These are phyloP conservation scores for Hyphodiscus hymeniophilus DNA, from an alignment of 495 filamentous ascomycete species.

Conservation along the genomic window DNA sequence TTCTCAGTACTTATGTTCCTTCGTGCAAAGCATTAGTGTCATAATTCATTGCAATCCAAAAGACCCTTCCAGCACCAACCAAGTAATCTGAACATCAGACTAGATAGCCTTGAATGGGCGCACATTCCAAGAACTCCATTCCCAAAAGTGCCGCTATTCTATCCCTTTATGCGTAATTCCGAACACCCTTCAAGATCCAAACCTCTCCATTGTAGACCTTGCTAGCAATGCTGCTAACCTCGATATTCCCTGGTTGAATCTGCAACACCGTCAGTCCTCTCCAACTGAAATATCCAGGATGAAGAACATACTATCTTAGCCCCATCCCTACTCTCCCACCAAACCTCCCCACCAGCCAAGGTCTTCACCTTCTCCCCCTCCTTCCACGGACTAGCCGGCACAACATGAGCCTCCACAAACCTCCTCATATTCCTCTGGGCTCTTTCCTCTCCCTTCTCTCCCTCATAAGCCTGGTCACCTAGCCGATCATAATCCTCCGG, in stretches of 20 bases:
- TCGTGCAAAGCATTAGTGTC: too few species aligned
- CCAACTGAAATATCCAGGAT: neutral
- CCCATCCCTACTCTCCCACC: conserved; percentile 74
- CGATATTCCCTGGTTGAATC: conserved; percentile 73
- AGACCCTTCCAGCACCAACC: neutral
- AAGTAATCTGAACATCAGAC: too few species aligned
- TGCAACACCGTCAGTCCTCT: conserved; percentile 25
- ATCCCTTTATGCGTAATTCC: conserved; percentile 44
- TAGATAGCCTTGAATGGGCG: too few species aligned
- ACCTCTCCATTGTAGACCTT: conserved; percentile 81
- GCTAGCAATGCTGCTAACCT: conserved; percentile 62
- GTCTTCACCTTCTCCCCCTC: conserved; percentile 66
- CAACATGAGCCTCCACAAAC: conserved; percentile 84
- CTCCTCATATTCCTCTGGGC: conserved; percentile 69
- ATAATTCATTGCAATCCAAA: too few species aligned
- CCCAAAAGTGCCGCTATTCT: too few species aligned
- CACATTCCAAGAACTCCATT: too few species aligned
- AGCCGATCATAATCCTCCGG: conserved; percentile 66
- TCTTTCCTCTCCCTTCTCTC: conserved; percentile 66
- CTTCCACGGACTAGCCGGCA: conserved; percentile 71
- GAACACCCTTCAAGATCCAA: conserved; percentile 60
- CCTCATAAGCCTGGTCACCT: conserved; percentile 75
- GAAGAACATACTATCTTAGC: conserved; percentile 50
- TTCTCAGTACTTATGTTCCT: too few species aligned
- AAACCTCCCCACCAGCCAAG: conserved; percentile 62